These are phyloP conservation scores for Neofusicoccum laricinum DNA, from an alignment of 2,329 filamentous ascomycete species.

Conservation along the genomic window DNA sequence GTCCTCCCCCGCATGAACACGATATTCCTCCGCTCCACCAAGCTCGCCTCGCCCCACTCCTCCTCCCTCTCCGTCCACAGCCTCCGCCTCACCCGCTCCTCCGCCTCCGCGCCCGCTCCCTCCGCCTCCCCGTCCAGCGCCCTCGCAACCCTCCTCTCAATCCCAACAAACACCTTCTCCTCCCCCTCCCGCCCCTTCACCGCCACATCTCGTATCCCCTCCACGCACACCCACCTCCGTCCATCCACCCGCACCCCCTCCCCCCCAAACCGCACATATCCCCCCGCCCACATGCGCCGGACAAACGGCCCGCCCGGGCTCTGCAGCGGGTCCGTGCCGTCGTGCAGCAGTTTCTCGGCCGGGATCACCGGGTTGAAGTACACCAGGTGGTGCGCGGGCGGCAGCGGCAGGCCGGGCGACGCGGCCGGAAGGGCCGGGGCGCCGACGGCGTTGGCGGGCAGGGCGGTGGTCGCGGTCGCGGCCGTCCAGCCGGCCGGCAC, in stretches of 20 bases:
- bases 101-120: slow-evolving; percentile 28
- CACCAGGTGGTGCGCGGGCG: slow-evolving; percentile 74
- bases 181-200: slow-evolving; percentile 50
- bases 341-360: slow-evolving; percentile 63
- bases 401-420: slow-evolving; percentile 36
- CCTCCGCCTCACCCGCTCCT: slow-evolving; percentile 30
- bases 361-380: slow-evolving; percentile 76
- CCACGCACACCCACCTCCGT: slow-evolving; percentile 40
- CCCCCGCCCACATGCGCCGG: slow-evolving; percentile 87
- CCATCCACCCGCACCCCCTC: slow-evolving; percentile 5
- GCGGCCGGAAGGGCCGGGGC: slow-evolving; percentile 1
- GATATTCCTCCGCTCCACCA: slow-evolving; percentile 60
- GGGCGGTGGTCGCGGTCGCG: not conserved
- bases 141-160: slow-evolving; percentile 53
- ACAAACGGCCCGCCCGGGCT: slow-evolving; percentile 69
- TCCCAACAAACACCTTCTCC: slow-evolving; percentile 60
- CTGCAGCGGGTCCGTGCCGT: slow-evolving; percentile 82
- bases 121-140: slow-evolving; percentile 8
- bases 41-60: slow-evolving; percentile 39
- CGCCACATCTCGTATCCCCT: slow-evolving; percentile 47
- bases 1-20: slow-evolving; percentile 60
- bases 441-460: not conserved
- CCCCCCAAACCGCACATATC: slow-evolving; percentile 58
- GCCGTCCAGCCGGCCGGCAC: slow-evolving; percentile 18
- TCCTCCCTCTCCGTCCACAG: slow-evolving; percentile 44